A percentile compares a stretch with the other conserved stretches of the same genome.
These are phyloP conservation scores for Aleurites moluccanus DNA, from an alignment of 441 rosid genomes.

Conservation along the genomic window DNA sequence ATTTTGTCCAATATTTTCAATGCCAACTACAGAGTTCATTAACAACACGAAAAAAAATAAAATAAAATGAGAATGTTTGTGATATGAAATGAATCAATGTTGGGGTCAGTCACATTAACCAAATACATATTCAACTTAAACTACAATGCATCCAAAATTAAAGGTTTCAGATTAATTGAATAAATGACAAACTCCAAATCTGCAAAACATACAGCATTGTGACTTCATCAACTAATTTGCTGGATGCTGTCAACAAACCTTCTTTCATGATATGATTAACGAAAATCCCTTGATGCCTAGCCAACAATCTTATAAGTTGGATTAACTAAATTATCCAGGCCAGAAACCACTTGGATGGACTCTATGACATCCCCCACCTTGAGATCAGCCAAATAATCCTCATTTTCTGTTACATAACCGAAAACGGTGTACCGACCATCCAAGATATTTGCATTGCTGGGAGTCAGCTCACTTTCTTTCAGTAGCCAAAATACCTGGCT, in stretches of 20 bases:
- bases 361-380: conserved; percentile 96
- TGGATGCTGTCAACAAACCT: not conserved
- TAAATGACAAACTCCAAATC: conserved; percentile 1
- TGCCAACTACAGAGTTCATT: too few species aligned
- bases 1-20: too few species aligned
- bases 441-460: conserved; percentile 95
- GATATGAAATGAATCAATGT: not conserved
- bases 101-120: not conserved
- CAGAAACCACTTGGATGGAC: conserved; percentile 88
- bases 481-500: conserved; percentile 97
- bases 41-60: too few species aligned
- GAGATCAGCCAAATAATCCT: conserved; percentile 86
- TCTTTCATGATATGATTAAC: not conserved
- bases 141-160: conserved; percentile 13
- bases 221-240: conserved; percentile 5
- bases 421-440: conserved; percentile 98
- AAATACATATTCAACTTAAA: conserved; percentile 23
- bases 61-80: not conserved
- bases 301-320: conserved; percentile 94
- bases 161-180: conserved; percentile 14
- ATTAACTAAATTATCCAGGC: conserved; percentile 77
- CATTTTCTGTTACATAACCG: conserved; percentile 85
- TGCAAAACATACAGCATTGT: conserved; percentile 2
- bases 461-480: conserved; percentile 99
- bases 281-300: conserved; percentile 31